phyloP scores from a whole-genome alignment of 148 eudicot species.

The Talinum fruticosum region DNA sequence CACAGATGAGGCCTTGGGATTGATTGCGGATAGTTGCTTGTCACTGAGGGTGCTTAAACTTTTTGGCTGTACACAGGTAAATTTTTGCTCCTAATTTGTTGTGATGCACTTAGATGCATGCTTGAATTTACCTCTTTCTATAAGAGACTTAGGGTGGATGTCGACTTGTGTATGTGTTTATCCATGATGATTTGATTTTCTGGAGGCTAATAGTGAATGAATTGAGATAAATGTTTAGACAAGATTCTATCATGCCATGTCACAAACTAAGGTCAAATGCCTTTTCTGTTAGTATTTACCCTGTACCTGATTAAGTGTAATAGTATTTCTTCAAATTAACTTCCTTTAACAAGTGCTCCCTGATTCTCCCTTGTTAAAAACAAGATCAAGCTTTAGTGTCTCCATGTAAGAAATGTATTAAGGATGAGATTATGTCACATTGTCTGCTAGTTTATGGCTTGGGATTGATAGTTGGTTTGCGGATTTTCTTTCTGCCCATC shows the following conservation, averaged over 20 bases:
- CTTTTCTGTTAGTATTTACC: not conserved
- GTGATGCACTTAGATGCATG: not conserved
- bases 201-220: not conserved
- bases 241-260: not conserved
- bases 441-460: not conserved
- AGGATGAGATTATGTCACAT: not conserved
- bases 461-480: no score
- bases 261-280: not conserved
- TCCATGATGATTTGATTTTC: not conserved
- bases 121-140: not conserved
- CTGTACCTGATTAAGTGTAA: not conserved
- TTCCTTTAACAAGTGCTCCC: not conserved
- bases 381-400: not conserved
- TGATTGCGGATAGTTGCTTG: slow-evolving; percentile 75
- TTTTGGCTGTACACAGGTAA: slow-evolving; percentile 92
- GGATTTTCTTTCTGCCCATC: no score
- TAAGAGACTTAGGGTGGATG: not conserved
- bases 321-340: not conserved
- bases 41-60: slow-evolving; percentile 67
- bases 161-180: not conserved
- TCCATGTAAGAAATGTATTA: not conserved
- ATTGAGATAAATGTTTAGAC: not conserved
- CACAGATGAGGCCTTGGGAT: slow-evolving; percentile 68
- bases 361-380: not conserved
- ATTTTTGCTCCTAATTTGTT: not conserved